A percentile compares a stretch with the other conserved stretches of the same genome.
Evolutionary conservation across 495 filamentous ascomycete species (phyloP).

Genomic region (Aspergillus conjunctus): DNA sequence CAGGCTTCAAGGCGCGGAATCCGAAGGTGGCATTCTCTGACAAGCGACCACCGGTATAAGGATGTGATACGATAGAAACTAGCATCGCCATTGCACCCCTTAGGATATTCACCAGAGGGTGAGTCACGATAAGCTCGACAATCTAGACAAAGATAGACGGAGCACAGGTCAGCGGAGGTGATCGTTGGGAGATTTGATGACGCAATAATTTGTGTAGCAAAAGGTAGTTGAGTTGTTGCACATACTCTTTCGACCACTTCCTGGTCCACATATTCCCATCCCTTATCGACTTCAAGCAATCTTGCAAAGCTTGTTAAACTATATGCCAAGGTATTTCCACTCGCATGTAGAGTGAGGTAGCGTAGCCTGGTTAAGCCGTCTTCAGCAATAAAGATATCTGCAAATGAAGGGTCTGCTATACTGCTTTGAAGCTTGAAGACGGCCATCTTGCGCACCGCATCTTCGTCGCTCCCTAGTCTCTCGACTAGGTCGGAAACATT

Average conservation of each 20-base stretch:
- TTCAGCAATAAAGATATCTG: slow-evolving; percentile 89
- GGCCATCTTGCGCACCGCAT: slow-evolving; percentile 97
- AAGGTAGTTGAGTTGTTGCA: background rate
- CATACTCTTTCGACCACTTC: slow-evolving; percentile 70
- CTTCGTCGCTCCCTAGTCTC: slow-evolving; percentile 73
- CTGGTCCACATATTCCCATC: slow-evolving; percentile 80
- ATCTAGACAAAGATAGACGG: slow-evolving; percentile 52
- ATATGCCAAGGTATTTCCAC: slow-evolving; percentile 94
- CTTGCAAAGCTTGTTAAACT: slow-evolving; percentile 83
- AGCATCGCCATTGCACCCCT: slow-evolving; percentile 96
- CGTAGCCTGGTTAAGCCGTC: slow-evolving; percentile 82
- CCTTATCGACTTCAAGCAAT: slow-evolving; percentile 92
- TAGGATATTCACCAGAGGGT: slow-evolving; percentile 96
- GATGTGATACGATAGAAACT: slow-evolving; percentile 87
- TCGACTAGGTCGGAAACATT: slow-evolving; percentile 67
- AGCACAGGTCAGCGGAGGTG: background rate
- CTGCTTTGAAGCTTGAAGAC: slow-evolving; percentile 95
- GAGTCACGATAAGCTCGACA: slow-evolving; percentile 91
- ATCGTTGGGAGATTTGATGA: background rate
- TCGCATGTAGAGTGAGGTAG: slow-evolving; percentile 77
- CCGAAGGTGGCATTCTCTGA: slow-evolving; percentile 65
- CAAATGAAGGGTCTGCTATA: slow-evolving; percentile 95
- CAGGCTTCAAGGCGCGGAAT: slow-evolving; percentile 88
- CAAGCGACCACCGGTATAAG: slow-evolving; percentile 51
- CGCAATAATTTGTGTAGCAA: background rate